A percentile compares a stretch with the other conserved stretches of the same genome.
Evolutionary conservation across 2,329 filamentous ascomycete genomes (phyloP).

Genomic region (Alternaria consortialis): DNA sequence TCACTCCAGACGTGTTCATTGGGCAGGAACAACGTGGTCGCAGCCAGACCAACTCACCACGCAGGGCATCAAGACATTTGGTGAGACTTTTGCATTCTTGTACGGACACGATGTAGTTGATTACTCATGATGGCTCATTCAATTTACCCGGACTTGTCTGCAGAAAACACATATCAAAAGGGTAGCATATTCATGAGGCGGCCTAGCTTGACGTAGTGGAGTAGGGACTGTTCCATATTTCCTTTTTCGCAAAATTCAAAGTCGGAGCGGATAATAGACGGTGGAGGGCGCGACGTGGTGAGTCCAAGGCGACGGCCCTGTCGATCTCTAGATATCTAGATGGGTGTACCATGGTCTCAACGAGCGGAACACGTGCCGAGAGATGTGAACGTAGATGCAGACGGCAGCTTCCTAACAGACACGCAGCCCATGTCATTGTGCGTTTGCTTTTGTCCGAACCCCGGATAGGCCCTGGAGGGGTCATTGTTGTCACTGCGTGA

Average conservation of each 20-base stretch:
- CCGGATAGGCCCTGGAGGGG: neutral
- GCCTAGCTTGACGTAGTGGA: too few species aligned
- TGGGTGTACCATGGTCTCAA: neutral
- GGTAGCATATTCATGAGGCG: neutral
- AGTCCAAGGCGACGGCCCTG: neutral
- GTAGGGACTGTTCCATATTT: neutral
- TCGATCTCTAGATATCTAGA: neutral
- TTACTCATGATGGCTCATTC: too few species aligned
- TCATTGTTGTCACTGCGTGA: neutral
- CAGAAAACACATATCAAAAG: too few species aligned
- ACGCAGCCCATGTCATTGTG: slow-evolving; percentile 1
- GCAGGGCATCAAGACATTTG: neutral
- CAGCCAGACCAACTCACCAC: slow-evolving; percentile 6
- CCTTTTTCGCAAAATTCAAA: neutral
- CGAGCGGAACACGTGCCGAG: neutral
- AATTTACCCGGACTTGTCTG: too few species aligned
- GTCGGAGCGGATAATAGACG: neutral
- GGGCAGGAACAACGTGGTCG: slow-evolving; percentile 9
- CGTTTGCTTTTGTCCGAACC: slow-evolving; percentile 5
- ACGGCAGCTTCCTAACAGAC: neutral
- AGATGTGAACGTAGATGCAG: neutral
- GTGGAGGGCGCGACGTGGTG: neutral
- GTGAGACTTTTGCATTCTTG: neutral
- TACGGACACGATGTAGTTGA: neutral
- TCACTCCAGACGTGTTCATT: slow-evolving; percentile 13